phyloP scores from a whole-genome alignment of 768 basidiomycete species.

The Collybia mongolica region DNA sequence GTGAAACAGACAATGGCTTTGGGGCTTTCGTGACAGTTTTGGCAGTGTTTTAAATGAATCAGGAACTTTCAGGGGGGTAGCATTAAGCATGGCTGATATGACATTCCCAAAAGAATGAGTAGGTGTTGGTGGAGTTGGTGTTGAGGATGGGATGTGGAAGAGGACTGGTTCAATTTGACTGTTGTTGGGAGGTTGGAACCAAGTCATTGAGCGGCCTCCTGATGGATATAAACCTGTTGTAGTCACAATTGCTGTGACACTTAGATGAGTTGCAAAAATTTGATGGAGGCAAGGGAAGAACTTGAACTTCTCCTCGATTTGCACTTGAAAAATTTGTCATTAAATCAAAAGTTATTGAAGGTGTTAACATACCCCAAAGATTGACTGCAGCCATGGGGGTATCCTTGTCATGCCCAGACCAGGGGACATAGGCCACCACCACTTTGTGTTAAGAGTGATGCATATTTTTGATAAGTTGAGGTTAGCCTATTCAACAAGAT shows the following conservation, averaged over 20 bases:
- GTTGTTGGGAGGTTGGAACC: conserved; percentile 15
- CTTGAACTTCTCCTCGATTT: conserved; percentile 16
- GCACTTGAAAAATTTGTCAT: too few species aligned
- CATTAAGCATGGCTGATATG: neutral
- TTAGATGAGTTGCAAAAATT: conserved; percentile 17
- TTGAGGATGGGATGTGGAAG: neutral
- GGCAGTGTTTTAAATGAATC: neutral
- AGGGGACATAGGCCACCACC: conserved; percentile 17
- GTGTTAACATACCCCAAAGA: conserved; percentile 23
- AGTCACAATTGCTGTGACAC: conserved; percentile 21
- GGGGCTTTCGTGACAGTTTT: neutral
- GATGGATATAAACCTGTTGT: conserved; percentile 26
- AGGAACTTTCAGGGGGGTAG: neutral
- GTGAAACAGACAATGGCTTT: neutral
- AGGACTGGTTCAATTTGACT: neutral
- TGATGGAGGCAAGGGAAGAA: conserved; percentile 14
- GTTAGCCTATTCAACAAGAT: conserved; percentile 8
- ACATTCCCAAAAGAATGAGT: conserved; percentile 1
- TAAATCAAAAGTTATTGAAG: neutral
- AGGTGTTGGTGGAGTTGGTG: neutral
- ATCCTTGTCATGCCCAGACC: conserved; percentile 13
- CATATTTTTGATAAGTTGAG: conserved; percentile 11
- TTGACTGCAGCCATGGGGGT: conserved; percentile 17
- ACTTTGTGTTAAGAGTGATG: conserved; percentile 14
- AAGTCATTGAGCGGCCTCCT: conserved; percentile 14